Evolutionary conservation across 116 monocot genomes (phyloP).

Genomic region (Papilionanthe hybrid): DNA sequence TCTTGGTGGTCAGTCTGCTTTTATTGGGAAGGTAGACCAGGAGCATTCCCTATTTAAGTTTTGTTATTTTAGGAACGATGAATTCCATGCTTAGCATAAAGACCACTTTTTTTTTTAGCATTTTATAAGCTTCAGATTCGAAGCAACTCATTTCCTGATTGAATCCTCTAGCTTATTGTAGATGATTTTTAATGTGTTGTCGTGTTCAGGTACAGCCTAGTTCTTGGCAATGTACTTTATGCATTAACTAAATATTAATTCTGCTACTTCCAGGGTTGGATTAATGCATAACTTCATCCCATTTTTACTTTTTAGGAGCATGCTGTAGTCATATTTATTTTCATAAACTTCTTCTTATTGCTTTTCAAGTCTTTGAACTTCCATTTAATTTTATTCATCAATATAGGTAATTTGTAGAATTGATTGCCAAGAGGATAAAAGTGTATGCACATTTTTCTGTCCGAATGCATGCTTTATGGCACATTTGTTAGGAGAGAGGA

Average conservation of each 20-base stretch:
- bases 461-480: neutral
- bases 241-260: neutral
- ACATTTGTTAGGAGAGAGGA: neutral
- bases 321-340: neutral
- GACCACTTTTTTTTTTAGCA: neutral
- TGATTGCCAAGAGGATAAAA: neutral
- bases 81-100: neutral
- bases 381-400: neutral
- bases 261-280: neutral
- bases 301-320: neutral
- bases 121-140: neutral
- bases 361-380: neutral
- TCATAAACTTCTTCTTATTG: neutral
- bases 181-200: neutral
- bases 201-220: neutral
- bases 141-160: neutral
- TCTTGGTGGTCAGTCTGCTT: constrained; percentile 88
- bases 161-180: neutral
- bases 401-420: neutral
- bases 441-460: neutral
- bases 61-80: neutral
- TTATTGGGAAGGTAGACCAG: constrained; percentile 86
- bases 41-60: neutral
- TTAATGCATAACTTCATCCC: neutral
- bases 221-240: neutral